Evolutionary conservation across 2,329 filamentous ascomycete genomes (phyloP).

Genomic region (Talaromyces atroroseus): DNA sequence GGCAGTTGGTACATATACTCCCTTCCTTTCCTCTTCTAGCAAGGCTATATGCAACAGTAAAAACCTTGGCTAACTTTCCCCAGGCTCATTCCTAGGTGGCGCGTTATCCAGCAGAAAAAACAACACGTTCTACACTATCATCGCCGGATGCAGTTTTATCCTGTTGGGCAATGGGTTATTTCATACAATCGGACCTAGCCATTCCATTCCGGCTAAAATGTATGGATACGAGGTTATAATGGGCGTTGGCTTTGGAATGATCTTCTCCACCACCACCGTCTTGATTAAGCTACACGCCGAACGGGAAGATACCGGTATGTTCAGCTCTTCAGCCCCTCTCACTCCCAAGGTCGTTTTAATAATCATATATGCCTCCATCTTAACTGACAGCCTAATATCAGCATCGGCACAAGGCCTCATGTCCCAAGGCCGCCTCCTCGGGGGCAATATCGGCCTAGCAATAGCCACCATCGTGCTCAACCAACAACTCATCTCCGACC

Average conservation of each 20-base stretch:
- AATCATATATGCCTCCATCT: too few relatives aligned
- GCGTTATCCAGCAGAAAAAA: not conserved
- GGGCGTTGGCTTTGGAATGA: conserved; percentile 3
- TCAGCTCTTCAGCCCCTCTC: too few relatives aligned
- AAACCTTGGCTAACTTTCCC: not conserved
- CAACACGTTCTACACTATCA: not conserved
- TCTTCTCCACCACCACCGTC: conserved; percentile 2
- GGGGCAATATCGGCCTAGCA: conserved; percentile 3
- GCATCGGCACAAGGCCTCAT: conserved; percentile 5
- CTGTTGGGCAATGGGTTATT: not conserved
- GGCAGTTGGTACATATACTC: not conserved
- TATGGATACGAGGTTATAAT: conserved; percentile 3
- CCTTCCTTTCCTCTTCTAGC: too few relatives aligned
- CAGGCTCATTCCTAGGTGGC: not conserved
- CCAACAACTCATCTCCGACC: conserved; percentile 1
- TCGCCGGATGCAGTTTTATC: not conserved
- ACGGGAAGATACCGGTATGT: not conserved
- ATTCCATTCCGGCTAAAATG: not conserved
- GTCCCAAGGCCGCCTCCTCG: conserved; percentile 1
- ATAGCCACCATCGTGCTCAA: conserved; percentile 7
- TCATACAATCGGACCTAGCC: not conserved
- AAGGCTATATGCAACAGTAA: not conserved
- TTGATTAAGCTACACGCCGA: conserved; percentile 1
- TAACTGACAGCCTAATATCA: not conserved
- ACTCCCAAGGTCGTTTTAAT: too few relatives aligned